Base-by-base conservation (phyloP, 2,329 filamentous ascomycete genomes). In the Scedosporium apiospermum region DNA sequence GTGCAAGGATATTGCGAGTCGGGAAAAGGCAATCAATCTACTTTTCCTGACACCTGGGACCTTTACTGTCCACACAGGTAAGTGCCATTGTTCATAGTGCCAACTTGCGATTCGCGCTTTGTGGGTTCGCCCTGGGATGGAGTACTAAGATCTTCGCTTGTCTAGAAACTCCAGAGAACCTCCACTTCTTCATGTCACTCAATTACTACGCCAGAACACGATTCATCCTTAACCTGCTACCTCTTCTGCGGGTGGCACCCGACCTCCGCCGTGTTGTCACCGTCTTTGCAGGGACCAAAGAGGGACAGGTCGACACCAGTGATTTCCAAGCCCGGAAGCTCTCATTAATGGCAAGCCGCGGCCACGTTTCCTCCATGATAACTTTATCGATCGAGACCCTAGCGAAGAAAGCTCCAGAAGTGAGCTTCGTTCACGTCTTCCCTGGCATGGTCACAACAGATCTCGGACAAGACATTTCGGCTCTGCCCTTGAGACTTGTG, bases 171-270 rank as follows among this genome's bases (percentile, higher is more conserved):
- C 60, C 71, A 0, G 85, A 88, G 70, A 82, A 80, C 9, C 74
- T 88, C 6, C 76, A 83, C 64, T 75, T 76, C 49, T 74, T 77
- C 34, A 74, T 78, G 57, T 73, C 79, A 4, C 75, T 86, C 26
- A 76, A 76, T 42, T 84, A 80, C 72, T 86, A 87, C 71, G 74
- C 79, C 9, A 82, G 84, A 41, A 77, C 81, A 65, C 80, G 82
- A 51, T 83, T 86, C 69, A 76, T 81, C 26, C 64, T 76, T 51
- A 82, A 84, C 60, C 76, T 88, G 1, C 78, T 86, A 7, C 84
- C 84, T 0, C 74, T 80, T 0, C 75, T 88, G 2, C 70, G 72
- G 4, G 68, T 66, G 21, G 64, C 61, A 3, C n/a, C 61, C 14
- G 23, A 23, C 10, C 73, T 80, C 1, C 69, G 73, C 0, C 78